Percentiles rank a stretch among this genome's conserved stretches.
Conservation (phyloP, 2,329 filamentous ascomycete genomes). For the Dothistroma pini region DNA sequence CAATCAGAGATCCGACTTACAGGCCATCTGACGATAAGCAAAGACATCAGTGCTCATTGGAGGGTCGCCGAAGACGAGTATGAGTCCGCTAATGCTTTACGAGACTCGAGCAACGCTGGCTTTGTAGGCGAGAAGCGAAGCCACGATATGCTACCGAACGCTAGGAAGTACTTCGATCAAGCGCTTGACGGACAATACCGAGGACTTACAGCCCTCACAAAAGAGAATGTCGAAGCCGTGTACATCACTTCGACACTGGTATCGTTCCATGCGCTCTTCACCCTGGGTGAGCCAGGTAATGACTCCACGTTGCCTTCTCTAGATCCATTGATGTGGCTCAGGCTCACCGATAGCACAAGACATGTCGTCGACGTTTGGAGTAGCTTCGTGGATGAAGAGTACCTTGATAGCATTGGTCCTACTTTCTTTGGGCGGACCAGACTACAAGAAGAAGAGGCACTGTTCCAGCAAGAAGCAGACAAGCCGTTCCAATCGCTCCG, state of each 20-base stretch:
- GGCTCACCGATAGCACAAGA: slow-evolving; percentile 24
- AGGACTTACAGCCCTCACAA: slow-evolving; percentile 16
- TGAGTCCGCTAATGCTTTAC: slow-evolving; percentile 2
- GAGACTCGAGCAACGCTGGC: slow-evolving; percentile 4
- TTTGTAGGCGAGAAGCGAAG: slow-evolving; percentile 12
- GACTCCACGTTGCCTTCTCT: slow-evolving; percentile 17
- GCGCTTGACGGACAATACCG: slow-evolving; percentile 26
- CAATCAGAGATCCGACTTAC: slow-evolving; percentile 7
- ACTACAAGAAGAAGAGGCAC: slow-evolving; percentile 19
- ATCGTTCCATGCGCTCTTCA: slow-evolving; percentile 26
- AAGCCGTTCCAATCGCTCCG: slow-evolving; percentile 25
- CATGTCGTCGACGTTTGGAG: slow-evolving; percentile 20
- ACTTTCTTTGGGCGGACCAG: slow-evolving; percentile 24
- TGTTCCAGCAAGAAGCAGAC: slow-evolving; percentile 23
- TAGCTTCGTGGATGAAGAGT: slow-evolving; percentile 14
- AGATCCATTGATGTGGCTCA: slow-evolving; percentile 25
- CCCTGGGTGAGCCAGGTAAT: slow-evolving; percentile 21
- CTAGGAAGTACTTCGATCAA: slow-evolving; percentile 26
- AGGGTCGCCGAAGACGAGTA: slow-evolving; percentile 6
- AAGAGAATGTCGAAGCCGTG: slow-evolving; percentile 23
- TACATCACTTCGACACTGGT: slow-evolving; percentile 26
- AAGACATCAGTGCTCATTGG: slow-evolving; percentile 1
- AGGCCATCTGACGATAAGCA: background rate
- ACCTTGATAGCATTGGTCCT: slow-evolving; percentile 13
- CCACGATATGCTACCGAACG: slow-evolving; percentile 22